These are phyloP conservation scores for Geotrichum carabidarum DNA, from an alignment of 1,139 yeast species.

Conservation along the genomic window DNA sequence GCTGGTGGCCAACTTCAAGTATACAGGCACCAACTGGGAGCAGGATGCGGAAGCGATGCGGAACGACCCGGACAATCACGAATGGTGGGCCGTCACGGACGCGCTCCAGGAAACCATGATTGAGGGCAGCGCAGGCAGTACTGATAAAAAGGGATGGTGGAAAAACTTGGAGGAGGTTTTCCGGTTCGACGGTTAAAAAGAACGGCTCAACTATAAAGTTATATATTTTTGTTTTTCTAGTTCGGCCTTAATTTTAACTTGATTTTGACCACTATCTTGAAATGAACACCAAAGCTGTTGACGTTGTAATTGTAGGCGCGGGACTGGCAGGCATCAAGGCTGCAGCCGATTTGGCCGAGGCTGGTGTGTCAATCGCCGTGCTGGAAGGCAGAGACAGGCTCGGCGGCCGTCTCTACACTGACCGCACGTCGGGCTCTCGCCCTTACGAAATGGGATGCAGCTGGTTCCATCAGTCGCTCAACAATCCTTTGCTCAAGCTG, in stretches of 20 bases:
- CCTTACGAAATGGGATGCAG: slow-evolving; percentile 69
- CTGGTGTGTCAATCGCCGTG: slow-evolving; percentile 44
- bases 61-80: slow-evolving; percentile 37
- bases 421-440: slow-evolving; percentile 26
- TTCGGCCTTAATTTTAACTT: neutral
- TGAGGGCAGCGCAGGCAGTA: slow-evolving; percentile 38
- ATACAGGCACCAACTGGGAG: slow-evolving; percentile 39
- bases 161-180: slow-evolving; percentile 38
- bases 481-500: slow-evolving; percentile 47
- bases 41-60: slow-evolving; percentile 36
- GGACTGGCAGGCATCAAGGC: slow-evolving; percentile 82
- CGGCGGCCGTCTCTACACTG: slow-evolving; percentile 47
- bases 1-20: slow-evolving; percentile 38
- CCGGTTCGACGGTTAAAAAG: slow-evolving; percentile 29
- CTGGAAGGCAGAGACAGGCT: slow-evolving; percentile 55
- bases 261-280: neutral
- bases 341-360: slow-evolving; percentile 51
- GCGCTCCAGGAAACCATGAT: slow-evolving; percentile 39
- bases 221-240: neutral
- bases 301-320: slow-evolving; percentile 63
- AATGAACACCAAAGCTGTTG: slow-evolving; percentile 8
- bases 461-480: slow-evolving; percentile 81
- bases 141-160: slow-evolving; percentile 43
- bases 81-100: slow-evolving; percentile 42
- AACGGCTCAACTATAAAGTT: neutral